Conservation (phyloP, 352 stramenopile species). For the Phytophthora pseudosyringae region DNA sequence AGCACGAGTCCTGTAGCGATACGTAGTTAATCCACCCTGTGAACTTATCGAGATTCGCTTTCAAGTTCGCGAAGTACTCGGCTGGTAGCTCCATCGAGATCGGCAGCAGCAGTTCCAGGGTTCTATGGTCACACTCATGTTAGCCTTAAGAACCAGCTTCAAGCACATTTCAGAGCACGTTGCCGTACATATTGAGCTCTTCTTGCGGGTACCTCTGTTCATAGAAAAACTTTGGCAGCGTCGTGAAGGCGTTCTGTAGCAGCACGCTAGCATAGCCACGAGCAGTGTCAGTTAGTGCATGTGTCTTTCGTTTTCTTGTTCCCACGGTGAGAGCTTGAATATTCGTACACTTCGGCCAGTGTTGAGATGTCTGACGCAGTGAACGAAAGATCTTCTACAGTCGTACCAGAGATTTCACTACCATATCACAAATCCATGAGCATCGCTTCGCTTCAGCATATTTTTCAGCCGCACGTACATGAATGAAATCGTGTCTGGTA, state of each 20-base stretch:
- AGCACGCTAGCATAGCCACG: background rate
- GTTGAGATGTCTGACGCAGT: background rate
- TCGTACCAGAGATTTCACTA: slow-evolving; percentile 3
- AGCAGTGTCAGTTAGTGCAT: background rate
- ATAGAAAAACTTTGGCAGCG: slow-evolving; percentile 8
- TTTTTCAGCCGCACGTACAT: background rate
- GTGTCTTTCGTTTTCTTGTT: background rate
- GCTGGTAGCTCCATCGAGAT: slow-evolving; percentile 4
- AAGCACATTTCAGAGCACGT: background rate
- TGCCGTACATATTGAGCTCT: background rate
- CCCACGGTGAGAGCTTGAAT: too few species aligned
- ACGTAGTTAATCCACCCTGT: background rate
- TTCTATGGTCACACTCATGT: background rate
- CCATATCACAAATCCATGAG: background rate
- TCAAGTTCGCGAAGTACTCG: slow-evolving; percentile 7
- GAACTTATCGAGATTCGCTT: slow-evolving; percentile 4
- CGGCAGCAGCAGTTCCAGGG: background rate
- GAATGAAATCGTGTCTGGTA: background rate
- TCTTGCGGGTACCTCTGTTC: slow-evolving; percentile 5
- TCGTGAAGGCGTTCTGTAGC: background rate
- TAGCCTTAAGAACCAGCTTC: too few species aligned
- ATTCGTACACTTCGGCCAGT: slow-evolving; percentile 1
- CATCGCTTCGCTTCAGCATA: background rate
- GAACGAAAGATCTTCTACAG: background rate
- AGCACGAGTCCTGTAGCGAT: slow-evolving; percentile 1